phyloP scores from a whole-genome alignment of 805 yeast species.

The Kodamaea nitidulidarum region DNA sequence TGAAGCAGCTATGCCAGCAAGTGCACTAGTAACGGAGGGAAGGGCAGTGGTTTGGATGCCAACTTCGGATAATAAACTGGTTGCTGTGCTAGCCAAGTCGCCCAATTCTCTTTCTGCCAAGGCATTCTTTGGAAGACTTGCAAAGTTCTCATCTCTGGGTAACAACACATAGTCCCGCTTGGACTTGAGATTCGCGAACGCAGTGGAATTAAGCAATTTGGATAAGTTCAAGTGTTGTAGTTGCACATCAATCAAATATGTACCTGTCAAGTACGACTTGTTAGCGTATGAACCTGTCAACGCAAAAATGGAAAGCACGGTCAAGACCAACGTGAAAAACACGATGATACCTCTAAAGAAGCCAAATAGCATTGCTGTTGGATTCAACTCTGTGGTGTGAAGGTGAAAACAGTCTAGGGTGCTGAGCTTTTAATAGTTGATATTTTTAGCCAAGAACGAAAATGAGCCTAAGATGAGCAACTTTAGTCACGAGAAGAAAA shows the following conservation, averaged over 20 bases:
- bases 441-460: too few relatives aligned
- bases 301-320: conserved; percentile 33
- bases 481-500: too few relatives aligned
- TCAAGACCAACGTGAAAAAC: conserved; percentile 28
- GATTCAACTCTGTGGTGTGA: neutral
- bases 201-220: conserved; percentile 20
- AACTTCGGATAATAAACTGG: conserved; percentile 1
- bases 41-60: neutral
- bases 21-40: conserved; percentile 1
- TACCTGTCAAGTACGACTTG: conserved; percentile 28
- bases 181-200: conserved; percentile 1
- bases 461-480: neutral
- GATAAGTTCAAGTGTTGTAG: conserved; percentile 30
- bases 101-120: conserved; percentile 1
- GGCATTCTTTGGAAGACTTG: neutral
- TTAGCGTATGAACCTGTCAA: conserved; percentile 37
- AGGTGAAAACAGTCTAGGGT: too few relatives aligned
- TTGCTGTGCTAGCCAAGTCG: conserved; percentile 2
- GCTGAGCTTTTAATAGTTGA: neutral
- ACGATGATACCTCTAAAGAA: conserved; percentile 31
- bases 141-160: neutral
- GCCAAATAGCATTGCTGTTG: conserved; percentile 26
- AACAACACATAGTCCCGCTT: conserved; percentile 1
- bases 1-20: neutral
- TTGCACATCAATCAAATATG: conserved; percentile 36